These are phyloP conservation scores for Pyrus bretschneideri DNA, from an alignment of 306 rosid genomes.

Conservation along the genomic window DNA sequence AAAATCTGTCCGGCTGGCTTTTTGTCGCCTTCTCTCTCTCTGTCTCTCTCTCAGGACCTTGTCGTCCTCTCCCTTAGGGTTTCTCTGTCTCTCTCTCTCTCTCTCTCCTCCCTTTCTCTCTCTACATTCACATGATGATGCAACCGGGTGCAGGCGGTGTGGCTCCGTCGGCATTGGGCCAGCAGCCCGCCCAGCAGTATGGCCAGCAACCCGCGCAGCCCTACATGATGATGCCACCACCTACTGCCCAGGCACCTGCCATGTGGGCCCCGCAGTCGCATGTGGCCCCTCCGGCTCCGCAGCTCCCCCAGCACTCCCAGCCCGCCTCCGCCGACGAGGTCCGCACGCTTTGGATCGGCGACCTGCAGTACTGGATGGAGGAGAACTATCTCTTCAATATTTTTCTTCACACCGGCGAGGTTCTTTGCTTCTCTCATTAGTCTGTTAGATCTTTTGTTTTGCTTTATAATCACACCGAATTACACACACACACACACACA, in stretches of 20 bases:
- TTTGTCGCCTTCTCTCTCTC: background rate
- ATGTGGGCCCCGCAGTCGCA: conserved; percentile 57
- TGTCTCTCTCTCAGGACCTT: background rate
- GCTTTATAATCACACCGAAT: too few relatives aligned
- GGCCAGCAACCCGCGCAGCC: conserved; percentile 50
- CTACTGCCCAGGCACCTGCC: conserved; percentile 21
- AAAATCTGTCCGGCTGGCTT: background rate
- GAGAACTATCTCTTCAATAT: conserved; percentile 61
- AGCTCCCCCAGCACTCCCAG: conserved; percentile 20
- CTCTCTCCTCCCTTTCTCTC: conserved; percentile 9
- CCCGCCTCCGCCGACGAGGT: conserved; percentile 58
- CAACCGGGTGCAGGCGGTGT: conserved; percentile 73
- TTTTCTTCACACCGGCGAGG: conserved; percentile 81
- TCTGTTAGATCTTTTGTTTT: background rate
- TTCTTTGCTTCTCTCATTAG: background rate
- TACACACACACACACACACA: too few relatives aligned
- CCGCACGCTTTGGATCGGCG: conserved; percentile 96
- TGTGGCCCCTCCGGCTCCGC: conserved; percentile 29
- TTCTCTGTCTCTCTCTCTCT: background rate
- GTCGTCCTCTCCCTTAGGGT: conserved; percentile 47
- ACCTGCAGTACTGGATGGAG: conserved; percentile 96
- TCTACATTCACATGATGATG: conserved; percentile 52
- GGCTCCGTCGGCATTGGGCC: conserved; percentile 47
- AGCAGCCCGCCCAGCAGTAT: conserved; percentile 36
- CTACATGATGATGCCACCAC: conserved; percentile 76